phyloP scores from a whole-genome alignment of 768 basidiomycete species.

The Epithele typhae region DNA sequence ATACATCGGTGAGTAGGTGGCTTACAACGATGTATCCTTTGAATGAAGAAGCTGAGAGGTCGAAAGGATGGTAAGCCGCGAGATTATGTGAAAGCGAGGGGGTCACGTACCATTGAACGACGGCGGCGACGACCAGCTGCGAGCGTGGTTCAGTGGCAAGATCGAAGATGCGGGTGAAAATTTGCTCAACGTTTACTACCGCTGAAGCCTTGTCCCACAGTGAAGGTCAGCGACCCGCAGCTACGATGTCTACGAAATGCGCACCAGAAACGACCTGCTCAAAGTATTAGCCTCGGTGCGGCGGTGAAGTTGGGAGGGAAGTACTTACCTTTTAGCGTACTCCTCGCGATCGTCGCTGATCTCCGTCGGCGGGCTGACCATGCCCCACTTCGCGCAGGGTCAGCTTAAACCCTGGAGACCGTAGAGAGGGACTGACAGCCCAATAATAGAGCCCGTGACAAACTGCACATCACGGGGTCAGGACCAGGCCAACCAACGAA shows the following conservation, averaged over 20 bases:
- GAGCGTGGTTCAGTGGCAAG: not conserved
- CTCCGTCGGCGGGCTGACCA: not conserved
- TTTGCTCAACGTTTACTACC: constrained; percentile 6
- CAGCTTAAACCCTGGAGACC: not conserved
- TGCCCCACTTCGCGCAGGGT: constrained; percentile 3
- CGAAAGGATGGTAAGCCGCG: no score
- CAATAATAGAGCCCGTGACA: constrained; percentile 14
- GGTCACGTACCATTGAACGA: constrained; percentile 9
- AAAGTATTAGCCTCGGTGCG: no score
- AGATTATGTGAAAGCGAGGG: no score
- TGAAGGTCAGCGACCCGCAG: no score
- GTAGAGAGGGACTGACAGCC: constrained; percentile 14
- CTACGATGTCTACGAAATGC: no score
- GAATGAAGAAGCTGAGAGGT: constrained; percentile 11
- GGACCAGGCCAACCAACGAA: not conserved
- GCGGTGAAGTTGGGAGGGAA: no score
- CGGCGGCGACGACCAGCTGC: constrained; percentile 8
- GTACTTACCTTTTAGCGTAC: constrained; percentile 2
- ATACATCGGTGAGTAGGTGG: no score
- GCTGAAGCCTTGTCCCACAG: constrained; percentile 9
- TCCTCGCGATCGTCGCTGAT: no score
- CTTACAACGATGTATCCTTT: constrained; percentile 12
- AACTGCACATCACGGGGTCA: not conserved
- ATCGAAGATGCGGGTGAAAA: not conserved
- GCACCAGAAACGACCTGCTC: constrained; percentile 8